These are phyloP conservation scores for Scheffersomyces stambukii DNA, from an alignment of 1,139 yeast genomes.

Conservation along the genomic window DNA sequence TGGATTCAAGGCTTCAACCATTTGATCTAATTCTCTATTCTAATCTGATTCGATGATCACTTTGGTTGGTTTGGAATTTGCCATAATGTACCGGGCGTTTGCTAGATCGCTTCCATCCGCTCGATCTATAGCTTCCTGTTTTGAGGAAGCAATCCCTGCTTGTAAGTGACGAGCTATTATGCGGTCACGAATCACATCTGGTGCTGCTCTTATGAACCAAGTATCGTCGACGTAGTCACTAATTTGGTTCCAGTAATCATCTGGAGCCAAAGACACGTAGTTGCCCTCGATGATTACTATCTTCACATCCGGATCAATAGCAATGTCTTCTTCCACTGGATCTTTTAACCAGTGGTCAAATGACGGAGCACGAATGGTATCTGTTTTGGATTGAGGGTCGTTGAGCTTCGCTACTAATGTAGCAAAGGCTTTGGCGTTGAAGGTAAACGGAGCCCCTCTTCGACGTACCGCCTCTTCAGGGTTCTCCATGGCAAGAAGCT, in stretches of 20 bases:
- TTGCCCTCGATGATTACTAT: conserved; percentile 65
- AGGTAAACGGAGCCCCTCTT: conserved; percentile 85
- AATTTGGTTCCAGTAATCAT: conserved; percentile 49
- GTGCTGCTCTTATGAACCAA: conserved; percentile 47
- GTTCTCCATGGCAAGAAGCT: conserved; percentile 49
- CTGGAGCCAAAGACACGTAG: conserved; percentile 49
- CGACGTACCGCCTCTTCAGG: conserved; percentile 54
- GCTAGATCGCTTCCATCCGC: conserved; percentile 66
- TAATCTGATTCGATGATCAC: conserved; percentile 13
- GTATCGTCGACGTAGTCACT: conserved; percentile 31
- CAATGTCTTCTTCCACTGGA: conserved; percentile 52
- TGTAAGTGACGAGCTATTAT: conserved; percentile 68
- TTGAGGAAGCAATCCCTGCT: conserved; percentile 57
- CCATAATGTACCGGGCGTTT: conserved; percentile 58
- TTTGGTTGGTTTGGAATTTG: conserved; percentile 28
- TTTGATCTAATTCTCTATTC: conserved; percentile 1
- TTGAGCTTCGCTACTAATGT: conserved; percentile 19
- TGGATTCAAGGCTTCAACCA: too few relatives aligned
- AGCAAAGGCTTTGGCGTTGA: conserved; percentile 51
- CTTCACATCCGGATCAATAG: conserved; percentile 36
- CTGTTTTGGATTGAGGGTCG: conserved; percentile 17
- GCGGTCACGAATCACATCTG: conserved; percentile 45
- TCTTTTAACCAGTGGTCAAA: conserved; percentile 73
- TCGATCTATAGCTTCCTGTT: conserved; percentile 58
- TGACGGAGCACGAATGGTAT: conserved; percentile 51